Evolutionary conservation across 2,329 filamentous ascomycete species (phyloP), one percentile per base, ranked within the genome.

Genomic region (Arthrinium phaeospermum): DNA sequence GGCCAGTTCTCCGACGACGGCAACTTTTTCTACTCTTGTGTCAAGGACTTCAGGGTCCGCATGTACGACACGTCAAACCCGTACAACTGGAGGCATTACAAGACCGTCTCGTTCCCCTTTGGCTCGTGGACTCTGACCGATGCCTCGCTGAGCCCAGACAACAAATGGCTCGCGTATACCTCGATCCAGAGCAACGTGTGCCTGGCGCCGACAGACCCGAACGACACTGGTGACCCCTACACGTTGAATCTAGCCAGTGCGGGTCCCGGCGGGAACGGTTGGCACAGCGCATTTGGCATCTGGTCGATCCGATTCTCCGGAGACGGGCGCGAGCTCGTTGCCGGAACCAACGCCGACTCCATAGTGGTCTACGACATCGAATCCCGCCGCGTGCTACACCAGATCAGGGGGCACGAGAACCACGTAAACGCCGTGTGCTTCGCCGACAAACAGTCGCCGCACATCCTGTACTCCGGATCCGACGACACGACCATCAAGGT

Each of bases 31-130:
- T 98, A 96, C 80, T 92, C 93, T 7, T 96, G 93, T 78, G 93
- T 93, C 13, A 94, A 98, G 82, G 95, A 98, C 82, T 98, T 98
- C 84, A 93, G 91, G 76, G 95, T 99, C 13, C 92, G 95, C 70
- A 95, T 99, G 94, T 99, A 98, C 82, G 96, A 98, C 81, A 98
- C 96, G 0, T 95, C 94, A 1, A 98, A 98, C 77, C 95, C 96
- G 0, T 97, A 96, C 82, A 90, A 95, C 75, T 99, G 96, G 96
- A 93, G 92, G 80, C 95, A 98, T 81, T 98, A 98, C 86, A 98
- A 96, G 84, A 96, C 93, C 0, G 94, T 95, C 6, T 85, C 87
- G 41, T 98, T 96, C 81, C 94, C 94, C 0, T 93, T 91, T 75
- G 96, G 95, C 2, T 92, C 94, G 77, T 99, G 96, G 96, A 98